A percentile compares a stretch with the other conserved stretches of the same genome.
phyloP scores from a whole-genome alignment of 2,329 filamentous ascomycete genomes.

The Hymenoscyphus fraxineus region DNA sequence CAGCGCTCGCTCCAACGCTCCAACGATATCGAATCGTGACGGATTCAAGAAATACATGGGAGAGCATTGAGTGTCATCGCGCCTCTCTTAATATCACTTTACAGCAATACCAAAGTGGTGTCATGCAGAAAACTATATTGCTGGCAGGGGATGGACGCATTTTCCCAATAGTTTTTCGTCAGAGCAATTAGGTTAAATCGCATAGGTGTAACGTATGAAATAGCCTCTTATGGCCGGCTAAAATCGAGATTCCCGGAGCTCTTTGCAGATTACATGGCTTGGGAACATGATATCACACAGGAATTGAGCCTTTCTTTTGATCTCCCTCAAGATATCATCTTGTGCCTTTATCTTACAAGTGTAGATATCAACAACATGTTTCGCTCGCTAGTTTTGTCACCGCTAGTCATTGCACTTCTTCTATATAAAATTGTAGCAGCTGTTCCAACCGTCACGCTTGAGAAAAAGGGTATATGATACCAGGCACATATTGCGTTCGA shows the following conservation, averaged over 20 bases:
- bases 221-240: conserved; percentile 1
- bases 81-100: neutral
- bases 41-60: neutral
- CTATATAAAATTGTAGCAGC: neutral
- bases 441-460: neutral
- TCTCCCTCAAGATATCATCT: neutral
- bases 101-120: neutral
- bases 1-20: neutral
- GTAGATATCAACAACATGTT: neutral
- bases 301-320: neutral
- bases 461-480: neutral
- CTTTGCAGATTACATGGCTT: neutral
- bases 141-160: neutral
- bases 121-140: neutral
- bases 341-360: neutral
- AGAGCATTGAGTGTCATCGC: neutral
- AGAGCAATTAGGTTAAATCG: conserved; percentile 7
- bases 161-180: neutral
- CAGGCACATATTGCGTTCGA: neutral
- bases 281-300: neutral
- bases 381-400: neutral
- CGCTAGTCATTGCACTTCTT: neutral
- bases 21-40: too few species aligned
- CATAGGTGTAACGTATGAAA: conserved; percentile 1
- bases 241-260: neutral